A percentile compares a stretch with the other conserved stretches of the same genome.
These are phyloP conservation scores for Eurotiales sp. DNA, from an alignment of 2,329 filamentous ascomycete species.

Conservation along the genomic window DNA sequence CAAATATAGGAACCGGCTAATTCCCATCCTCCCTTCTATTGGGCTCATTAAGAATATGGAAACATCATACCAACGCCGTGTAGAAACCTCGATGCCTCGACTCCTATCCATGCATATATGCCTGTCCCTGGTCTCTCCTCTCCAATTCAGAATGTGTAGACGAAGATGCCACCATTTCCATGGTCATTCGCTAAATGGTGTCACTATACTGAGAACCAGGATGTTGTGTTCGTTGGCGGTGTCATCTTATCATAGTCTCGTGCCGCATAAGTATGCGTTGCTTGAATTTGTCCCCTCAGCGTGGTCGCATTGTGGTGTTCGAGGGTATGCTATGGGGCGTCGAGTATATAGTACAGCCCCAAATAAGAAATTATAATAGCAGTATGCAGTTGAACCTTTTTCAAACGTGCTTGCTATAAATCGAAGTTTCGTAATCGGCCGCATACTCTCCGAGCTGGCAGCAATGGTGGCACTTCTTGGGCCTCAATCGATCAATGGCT, in stretches of 20 bases:
- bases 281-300: neutral
- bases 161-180: neutral
- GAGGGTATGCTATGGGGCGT: neutral
- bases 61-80: constrained; percentile 5
- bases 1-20: too few relatives aligned
- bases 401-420: neutral
- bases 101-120: constrained; percentile 13
- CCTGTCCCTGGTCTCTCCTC: neutral
- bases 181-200: neutral
- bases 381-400: neutral
- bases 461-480: neutral
- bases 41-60: neutral
- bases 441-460: neutral
- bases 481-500: constrained; percentile 63
- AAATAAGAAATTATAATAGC: neutral
- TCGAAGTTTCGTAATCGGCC: neutral
- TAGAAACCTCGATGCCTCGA: constrained; percentile 8
- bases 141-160: neutral
- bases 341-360: neutral
- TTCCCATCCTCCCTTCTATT: neutral
- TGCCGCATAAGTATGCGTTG: neutral
- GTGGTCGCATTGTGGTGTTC: neutral
- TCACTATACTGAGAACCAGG: neutral
- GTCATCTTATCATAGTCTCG: neutral
- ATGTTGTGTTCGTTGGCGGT: neutral